Conservation (phyloP, 73 alveolate genomes). For the Blepharisma stoltei region DNA sequence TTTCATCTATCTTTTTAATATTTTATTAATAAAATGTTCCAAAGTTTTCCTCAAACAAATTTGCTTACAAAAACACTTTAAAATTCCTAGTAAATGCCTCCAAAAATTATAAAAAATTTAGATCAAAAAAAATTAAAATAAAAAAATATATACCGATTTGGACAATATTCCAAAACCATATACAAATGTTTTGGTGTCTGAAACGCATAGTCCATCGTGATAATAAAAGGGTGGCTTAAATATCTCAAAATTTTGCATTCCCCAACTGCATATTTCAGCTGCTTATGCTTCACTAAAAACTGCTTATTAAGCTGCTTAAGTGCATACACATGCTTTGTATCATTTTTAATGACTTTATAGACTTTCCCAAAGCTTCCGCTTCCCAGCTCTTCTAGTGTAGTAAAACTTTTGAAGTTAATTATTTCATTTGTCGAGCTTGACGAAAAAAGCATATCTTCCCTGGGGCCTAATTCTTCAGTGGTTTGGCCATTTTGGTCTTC, state of each 20-base stretch:
- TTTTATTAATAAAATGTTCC: too few species aligned
- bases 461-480: background rate
- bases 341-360: slow-evolving; percentile 81
- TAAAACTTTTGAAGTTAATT: slow-evolving; percentile 29
- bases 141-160: too few species aligned
- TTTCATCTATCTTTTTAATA: too few species aligned
- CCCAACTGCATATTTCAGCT: slow-evolving; percentile 78
- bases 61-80: too few species aligned
- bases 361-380: slow-evolving; percentile 93
- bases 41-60: too few species aligned
- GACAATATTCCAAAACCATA: slow-evolving; percentile 78
- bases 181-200: slow-evolving; percentile 82
- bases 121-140: too few species aligned
- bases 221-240: slow-evolving; percentile 83
- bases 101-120: too few species aligned
- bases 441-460: background rate
- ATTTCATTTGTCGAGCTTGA: background rate
- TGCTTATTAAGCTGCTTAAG: slow-evolving; percentile 85
- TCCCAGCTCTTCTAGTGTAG: slow-evolving; percentile 66
- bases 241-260: slow-evolving; percentile 74
- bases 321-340: slow-evolving; percentile 71
- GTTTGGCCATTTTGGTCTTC: background rate
- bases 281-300: slow-evolving; percentile 64
- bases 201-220: slow-evolving; percentile 73
- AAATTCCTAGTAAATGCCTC: too few species aligned